Evolutionary conservation across 2,329 filamentous ascomycete species (phyloP).

Genomic region (Colletotrichum coccodes): DNA sequence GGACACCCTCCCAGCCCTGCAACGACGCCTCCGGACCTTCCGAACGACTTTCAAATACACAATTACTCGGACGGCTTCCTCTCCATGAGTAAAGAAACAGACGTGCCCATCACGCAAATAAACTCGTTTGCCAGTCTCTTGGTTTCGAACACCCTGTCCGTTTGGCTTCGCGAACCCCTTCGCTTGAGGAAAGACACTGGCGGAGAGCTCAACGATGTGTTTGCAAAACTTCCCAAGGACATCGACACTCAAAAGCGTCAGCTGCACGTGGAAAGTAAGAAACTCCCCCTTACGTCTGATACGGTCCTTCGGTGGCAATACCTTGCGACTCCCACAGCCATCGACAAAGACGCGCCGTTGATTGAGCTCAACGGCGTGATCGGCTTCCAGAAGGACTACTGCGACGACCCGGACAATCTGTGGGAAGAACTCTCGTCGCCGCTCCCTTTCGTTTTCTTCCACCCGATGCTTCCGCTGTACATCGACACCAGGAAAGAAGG

Average conservation of each 20-base stretch:
- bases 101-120: conserved; percentile 69
- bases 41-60: conserved; percentile 71
- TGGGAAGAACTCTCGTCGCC: conserved; percentile 75
- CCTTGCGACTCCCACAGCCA: conserved; percentile 61
- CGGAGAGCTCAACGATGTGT: conserved; percentile 74
- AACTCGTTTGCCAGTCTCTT: conserved; percentile 83
- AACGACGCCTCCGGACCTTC: conserved; percentile 75
- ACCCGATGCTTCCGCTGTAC: conserved; percentile 87
- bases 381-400: conserved; percentile 79
- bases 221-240: conserved; percentile 62
- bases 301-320: conserved; percentile 76
- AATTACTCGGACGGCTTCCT: conserved; percentile 82
- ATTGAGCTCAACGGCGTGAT: conserved; percentile 83
- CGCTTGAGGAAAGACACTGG: conserved; percentile 75
- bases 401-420: conserved; percentile 70
- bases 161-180: conserved; percentile 81
- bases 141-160: conserved; percentile 78
- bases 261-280: conserved; percentile 63
- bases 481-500: conserved; percentile 93
- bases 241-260: conserved; percentile 54
- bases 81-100: conserved; percentile 74
- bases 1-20: conserved; percentile 77
- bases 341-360: conserved; percentile 67
- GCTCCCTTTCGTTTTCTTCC: conserved; percentile 85
- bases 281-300: conserved; percentile 56